These are phyloP conservation scores for Nitzschia sp. DNA, from an alignment of 108 stramenopile genomes.

Conservation along the genomic window DNA sequence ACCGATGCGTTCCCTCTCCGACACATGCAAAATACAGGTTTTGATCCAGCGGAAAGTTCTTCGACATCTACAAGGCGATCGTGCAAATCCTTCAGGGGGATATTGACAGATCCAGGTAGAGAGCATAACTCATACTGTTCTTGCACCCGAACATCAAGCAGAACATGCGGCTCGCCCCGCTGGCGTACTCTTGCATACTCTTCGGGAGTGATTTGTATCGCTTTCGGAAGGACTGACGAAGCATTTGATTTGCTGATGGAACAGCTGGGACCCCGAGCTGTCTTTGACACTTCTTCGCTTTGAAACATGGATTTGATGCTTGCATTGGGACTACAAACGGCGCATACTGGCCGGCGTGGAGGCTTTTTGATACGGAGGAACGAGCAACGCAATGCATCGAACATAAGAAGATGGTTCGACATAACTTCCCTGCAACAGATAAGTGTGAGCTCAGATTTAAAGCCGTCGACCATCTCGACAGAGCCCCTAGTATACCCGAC, in stretches of 20 bases:
- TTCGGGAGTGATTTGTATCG: conserved; percentile 45
- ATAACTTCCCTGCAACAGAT: conserved; percentile 40
- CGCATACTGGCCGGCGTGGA: conserved; percentile 56
- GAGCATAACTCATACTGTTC: conserved; percentile 81
- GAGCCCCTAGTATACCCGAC: conserved; percentile 17
- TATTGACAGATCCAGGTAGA: conserved; percentile 68
- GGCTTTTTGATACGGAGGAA: conserved; percentile 82
- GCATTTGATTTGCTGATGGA: conserved; percentile 13
- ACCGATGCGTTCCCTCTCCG: conserved; percentile 74
- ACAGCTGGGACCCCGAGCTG: conserved; percentile 60
- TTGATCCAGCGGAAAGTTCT: conserved; percentile 35
- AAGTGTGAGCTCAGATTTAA: conserved; percentile 7
- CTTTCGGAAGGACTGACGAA: conserved; percentile 1
- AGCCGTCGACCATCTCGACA: not conserved
- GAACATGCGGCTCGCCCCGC: conserved; percentile 49
- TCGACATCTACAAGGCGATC: conserved; percentile 46
- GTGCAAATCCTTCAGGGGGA: conserved; percentile 59
- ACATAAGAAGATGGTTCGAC: conserved; percentile 80
- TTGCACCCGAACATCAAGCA: conserved; percentile 76
- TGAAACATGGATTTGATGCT: conserved; percentile 71
- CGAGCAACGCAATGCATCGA: conserved; percentile 73
- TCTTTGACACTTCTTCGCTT: conserved; percentile 47
- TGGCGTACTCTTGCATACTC: conserved; percentile 49
- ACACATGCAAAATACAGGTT: conserved; percentile 79
- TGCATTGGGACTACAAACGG: conserved; percentile 67